Base-by-base conservation (phyloP, 129 eudicot genomes). In the Heracleum sosnowskyi region DNA sequence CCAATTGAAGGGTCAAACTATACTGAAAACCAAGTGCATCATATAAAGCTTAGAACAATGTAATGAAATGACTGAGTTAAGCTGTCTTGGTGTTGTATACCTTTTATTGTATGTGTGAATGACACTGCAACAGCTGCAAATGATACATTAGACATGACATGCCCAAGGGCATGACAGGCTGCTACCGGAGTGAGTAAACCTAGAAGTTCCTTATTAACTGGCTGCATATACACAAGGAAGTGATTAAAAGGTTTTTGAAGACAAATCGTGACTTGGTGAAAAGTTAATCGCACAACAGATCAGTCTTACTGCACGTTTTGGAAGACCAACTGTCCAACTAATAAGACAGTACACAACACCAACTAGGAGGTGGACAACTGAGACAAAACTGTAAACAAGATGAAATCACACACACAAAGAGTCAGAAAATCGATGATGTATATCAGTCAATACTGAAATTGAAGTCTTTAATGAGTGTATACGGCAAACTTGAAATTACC, bases 71-170 rank as follows among this genome's bases (percentile, higher is more conserved):
- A 33, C n/a, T 1, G 37, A 53, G 18, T 74, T 18, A 51, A 47
- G 11, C 4, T 57, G 18, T 60, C 13, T 33, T 28, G 2, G 39
- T 20, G 73, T 68, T 2, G 8, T 11, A 49, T 74, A 86, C 92
- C 90, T 88, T 88, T 88, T 57, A 88, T 82, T 36, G 92, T 88
- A 53, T 88, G 92, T 37, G 90, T 88, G 76, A 88, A 88, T 51
- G 92, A 88, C 12, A 88, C 92, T 0, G 92, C 92, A n/a, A 88
- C 92, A 2, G 92, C 92, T 36, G 92, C 90, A 76, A 88, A 88
- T 17, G 92, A 88, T n/a, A 88, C 90, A 77, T 88, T 88, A 64
- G 88, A 84, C 88, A 85, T 88, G 60, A 88, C 92, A 76, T 88
- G 92, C 28, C 92, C 92, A 2, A 88, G 86, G 69, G 90, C 92